Evolutionary conservation across 371 early-diverging fungal genomes (phyloP).

Genomic region (Lichtheimia ramosa): DNA sequence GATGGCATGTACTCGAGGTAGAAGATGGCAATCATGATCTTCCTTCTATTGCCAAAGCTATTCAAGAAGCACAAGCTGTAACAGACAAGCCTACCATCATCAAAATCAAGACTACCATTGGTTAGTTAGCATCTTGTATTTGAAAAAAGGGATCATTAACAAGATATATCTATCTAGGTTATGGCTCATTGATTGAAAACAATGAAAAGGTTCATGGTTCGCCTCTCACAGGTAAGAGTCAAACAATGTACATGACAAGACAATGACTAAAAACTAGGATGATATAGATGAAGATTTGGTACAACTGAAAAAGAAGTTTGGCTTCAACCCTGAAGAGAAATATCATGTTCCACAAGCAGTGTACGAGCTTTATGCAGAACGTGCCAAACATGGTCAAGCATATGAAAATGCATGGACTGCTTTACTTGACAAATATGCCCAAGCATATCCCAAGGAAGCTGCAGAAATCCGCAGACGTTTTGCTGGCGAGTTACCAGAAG

Average conservation of each 20-base stretch:
- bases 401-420: constrained; percentile 70
- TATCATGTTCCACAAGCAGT: constrained; percentile 68
- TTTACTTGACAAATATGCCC: constrained; percentile 59
- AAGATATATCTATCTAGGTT: no score
- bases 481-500: constrained; percentile 64
- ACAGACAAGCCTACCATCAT: constrained; percentile 88
- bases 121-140: constrained; percentile 19
- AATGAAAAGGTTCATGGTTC: constrained; percentile 85
- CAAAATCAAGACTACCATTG: constrained; percentile 81
- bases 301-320: constrained; percentile 78
- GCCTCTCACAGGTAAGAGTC: constrained; percentile 64
- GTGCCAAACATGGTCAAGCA: constrained; percentile 55
- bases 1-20: constrained; percentile 88
- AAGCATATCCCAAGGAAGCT: constrained; percentile 59
- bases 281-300: constrained; percentile 75
- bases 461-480: constrained; percentile 76
- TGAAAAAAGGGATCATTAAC: neutral
- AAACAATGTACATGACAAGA: no score
- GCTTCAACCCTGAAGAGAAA: constrained; percentile 70
- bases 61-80: constrained; percentile 78
- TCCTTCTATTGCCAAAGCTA: constrained; percentile 70
- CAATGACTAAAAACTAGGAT: no score
- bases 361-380: constrained; percentile 60
- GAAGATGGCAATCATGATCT: constrained; percentile 85
- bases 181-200: constrained; percentile 67